Evolutionary conservation across 805 yeast species (phyloP).

Genomic region (Zygoascus bituminiphila): DNA sequence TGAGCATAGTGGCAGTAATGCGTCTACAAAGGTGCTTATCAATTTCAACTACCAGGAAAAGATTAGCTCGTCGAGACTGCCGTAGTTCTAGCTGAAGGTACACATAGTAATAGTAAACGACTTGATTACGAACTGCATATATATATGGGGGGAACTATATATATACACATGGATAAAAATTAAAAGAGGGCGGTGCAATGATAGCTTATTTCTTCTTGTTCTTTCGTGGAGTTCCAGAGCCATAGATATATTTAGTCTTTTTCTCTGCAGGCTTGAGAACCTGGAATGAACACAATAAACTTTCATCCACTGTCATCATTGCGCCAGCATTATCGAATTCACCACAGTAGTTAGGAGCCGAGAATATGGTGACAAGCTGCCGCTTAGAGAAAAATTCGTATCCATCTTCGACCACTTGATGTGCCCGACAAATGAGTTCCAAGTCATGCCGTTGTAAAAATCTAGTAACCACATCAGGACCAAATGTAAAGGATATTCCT

Average conservation of each 20-base stretch:
- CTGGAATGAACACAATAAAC: conserved; percentile 82
- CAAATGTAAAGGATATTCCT: conserved; percentile 98
- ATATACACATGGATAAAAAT: not conserved
- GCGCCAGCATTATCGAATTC: conserved; percentile 99
- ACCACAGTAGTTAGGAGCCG: conserved; percentile 98
- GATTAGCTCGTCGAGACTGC: not conserved
- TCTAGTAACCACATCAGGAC: conserved; percentile 97
- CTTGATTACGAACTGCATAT: not conserved
- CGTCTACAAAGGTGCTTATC: not conserved
- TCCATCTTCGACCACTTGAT: conserved; percentile 98
- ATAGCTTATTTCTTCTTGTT: conserved; percentile 28
- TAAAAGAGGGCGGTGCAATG: not conserved
- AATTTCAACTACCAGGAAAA: conserved; percentile 1
- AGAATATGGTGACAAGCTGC: conserved; percentile 88
- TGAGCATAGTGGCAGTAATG: not conserved
- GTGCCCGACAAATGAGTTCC: conserved; percentile 97
- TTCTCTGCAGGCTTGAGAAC: conserved; percentile 97
- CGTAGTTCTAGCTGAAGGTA: no score
- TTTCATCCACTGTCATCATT: conserved; percentile 98
- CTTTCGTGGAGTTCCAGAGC: conserved; percentile 50
- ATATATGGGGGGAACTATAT: not conserved
- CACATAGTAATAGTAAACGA: not conserved
- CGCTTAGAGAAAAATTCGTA: conserved; percentile 95
- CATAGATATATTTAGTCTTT: conserved; percentile 59
- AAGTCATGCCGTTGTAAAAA: conserved; percentile 94